Evolutionary conservation across 805 yeast species (phyloP), one percentile per base, ranked within the genome.

Genomic region (Kregervanrija pseudodelftensis): DNA sequence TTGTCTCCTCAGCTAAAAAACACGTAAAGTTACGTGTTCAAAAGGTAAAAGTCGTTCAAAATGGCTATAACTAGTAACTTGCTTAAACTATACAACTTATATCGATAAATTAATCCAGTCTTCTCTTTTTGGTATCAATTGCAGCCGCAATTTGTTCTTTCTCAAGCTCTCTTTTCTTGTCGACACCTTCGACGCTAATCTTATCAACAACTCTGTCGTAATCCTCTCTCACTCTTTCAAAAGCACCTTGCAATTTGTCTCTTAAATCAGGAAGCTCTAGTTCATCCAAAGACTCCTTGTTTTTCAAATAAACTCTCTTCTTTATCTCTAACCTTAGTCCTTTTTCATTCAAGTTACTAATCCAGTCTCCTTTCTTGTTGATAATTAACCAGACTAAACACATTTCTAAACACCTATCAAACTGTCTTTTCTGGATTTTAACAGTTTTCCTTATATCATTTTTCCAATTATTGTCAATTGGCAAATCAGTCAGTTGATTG

Each of bases 381-480:
- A 59, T 49, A 31, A 61, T 45, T 32, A 56, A 67, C 51, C 73
- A 68, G 14, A 82, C 61, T 31, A 83, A 63, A 1, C 76, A 71
- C 87, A 93, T 82, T 59, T 93, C 99, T 4, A 83, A 54, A 32
- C 86, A 69, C 49, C 97, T 70, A 43, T 76, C 74, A 53, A 88
- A 80, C 62, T 91, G 98, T 47, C 95, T 73, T 45, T 74, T 71
- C 49, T 85, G 95, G 54, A 90, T 63, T 57, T 90, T 86, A 46
- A 69, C 68, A 40, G 54, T 46, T 0, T 46, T 40, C 17, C 76
- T 70, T 17, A 71, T 62, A 11, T 51, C 49, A 8, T 49, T 57
- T 43, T 68, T 60, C 76, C 82, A 79, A 39, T 55, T 61, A 37
- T 51, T 37, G 40, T 46, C 46, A 31, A 52, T 42, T 35, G 65